Percentiles rank a stretch among this genome's conserved stretches.
phyloP scores from a whole-genome alignment of 2,329 filamentous ascomycete genomes.

The Metarhizium anisopliae region DNA sequence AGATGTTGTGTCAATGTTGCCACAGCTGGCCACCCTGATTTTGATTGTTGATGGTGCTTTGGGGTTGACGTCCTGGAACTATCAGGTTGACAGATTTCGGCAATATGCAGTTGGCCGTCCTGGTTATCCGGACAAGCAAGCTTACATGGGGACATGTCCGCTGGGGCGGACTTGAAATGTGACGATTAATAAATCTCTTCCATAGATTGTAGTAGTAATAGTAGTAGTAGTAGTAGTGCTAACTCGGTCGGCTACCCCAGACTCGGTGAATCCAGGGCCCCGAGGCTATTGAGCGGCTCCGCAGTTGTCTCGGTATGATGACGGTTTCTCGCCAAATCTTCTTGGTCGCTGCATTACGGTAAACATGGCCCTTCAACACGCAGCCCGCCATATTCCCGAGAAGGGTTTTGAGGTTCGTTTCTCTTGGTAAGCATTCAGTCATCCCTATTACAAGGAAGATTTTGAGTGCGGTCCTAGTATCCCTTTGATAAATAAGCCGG shows the following conservation, averaged over 20 bases:
- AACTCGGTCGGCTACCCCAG: background rate
- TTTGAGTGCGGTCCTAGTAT: background rate
- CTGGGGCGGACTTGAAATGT: background rate
- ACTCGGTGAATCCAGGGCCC: background rate
- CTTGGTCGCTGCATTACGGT: background rate
- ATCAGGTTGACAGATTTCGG: background rate
- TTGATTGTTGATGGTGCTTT: background rate
- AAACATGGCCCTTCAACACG: background rate
- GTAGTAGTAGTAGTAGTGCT: background rate
- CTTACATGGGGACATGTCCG: background rate
- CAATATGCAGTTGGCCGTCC: background rate
- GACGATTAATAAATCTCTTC: background rate
- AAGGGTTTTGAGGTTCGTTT: background rate
- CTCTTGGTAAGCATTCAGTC: background rate
- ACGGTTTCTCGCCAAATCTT: constrained; percentile 2
- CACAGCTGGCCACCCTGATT: constrained; percentile 2
- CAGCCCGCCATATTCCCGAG: background rate
- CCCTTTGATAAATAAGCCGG: background rate
- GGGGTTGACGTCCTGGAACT: background rate
- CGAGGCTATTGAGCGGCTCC: background rate
- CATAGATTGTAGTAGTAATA: background rate
- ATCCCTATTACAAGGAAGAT: background rate
- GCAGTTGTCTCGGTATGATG: constrained; percentile 4
- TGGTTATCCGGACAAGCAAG: background rate
- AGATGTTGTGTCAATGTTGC: background rate